Evolutionary conservation across 2,329 filamentous ascomycete species (phyloP), one percentile per base, ranked within the genome.

Genomic region (Rhinocladiella similis): DNA sequence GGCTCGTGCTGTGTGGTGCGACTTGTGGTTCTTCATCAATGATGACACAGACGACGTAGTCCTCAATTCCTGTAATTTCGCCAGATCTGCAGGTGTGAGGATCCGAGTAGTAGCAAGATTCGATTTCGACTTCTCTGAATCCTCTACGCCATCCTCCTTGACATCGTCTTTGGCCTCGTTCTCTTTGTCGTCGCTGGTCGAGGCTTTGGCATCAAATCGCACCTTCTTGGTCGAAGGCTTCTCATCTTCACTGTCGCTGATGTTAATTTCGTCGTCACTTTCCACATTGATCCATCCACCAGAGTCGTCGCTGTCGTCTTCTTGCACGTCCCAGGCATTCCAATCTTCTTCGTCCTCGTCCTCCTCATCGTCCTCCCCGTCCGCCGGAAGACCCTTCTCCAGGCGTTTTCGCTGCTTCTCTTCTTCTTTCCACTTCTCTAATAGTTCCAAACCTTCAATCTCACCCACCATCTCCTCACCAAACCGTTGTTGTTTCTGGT

Each of bases 261-360:
- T 80, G 45, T 86, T 79, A 65, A 89, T 94, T 50, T 87, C 87
- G 50, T 89, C 90, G 22, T 96, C 90, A 61, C 86, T 88, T 59
- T 88, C 81, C 33, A 97, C 93, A 66, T 95, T 86, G 69, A 97
- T 93, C 94, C 94, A 97, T 16, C 91, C 93, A 13, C 88, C 91
- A 14, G 89, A 93, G 64, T 90, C 89, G 60, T 86, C 84, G 57
- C 80, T 84, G 59, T 82, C 80, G 51, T 79, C 78, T 45, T 78
- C 75, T 53, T 88, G 82, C 18, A 87, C 79, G 33, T 86, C 83
- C 82, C 83, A 86, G 38, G 72, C 77, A 68, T 75, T 79, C 49
- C 79, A 77, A 58, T 78, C 80, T 29, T 78, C 81, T 45, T 83
- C 82, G 38, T 83, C 81, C 39, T 83, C 83, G 25, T 81, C 83